Evolutionary conservation across 352 stramenopile species (phyloP).

Genomic region (Pythium dissimile): DNA sequence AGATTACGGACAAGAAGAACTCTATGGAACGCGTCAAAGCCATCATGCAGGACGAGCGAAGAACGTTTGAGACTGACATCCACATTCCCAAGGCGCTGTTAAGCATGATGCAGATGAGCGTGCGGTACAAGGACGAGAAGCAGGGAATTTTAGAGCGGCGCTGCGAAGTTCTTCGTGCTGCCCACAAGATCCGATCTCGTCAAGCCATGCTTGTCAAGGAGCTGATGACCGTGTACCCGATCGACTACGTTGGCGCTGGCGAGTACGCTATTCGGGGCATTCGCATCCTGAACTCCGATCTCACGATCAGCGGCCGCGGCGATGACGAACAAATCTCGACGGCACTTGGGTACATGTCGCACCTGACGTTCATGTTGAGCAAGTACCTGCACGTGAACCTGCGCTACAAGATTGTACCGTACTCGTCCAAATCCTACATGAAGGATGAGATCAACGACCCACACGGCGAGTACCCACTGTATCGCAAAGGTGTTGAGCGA

Average conservation of each 20-base stretch:
- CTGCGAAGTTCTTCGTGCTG: conserved; percentile 69
- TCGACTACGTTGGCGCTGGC: conserved; percentile 75
- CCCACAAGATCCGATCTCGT: conserved; percentile 78
- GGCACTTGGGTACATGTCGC: conserved; percentile 80
- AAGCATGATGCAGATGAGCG: conserved; percentile 77
- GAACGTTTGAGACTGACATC: conserved; percentile 77
- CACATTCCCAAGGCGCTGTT: conserved; percentile 76
- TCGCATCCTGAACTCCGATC: conserved; percentile 66
- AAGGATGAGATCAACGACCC: conserved; percentile 86
- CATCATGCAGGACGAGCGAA: conserved; percentile 72
- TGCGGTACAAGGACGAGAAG: conserved; percentile 82
- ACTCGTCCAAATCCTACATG: conserved; percentile 76
- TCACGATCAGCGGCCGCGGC: conserved; percentile 43
- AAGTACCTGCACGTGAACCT: conserved; percentile 87
- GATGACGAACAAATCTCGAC: conserved; percentile 86
- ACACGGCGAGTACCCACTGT: conserved; percentile 77
- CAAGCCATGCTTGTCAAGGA: conserved; percentile 80
- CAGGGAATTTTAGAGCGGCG: conserved; percentile 72
- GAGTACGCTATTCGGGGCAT: conserved; percentile 84
- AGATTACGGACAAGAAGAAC: conserved; percentile 56
- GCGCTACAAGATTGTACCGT: conserved; percentile 75
- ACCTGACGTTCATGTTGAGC: conserved; percentile 86
- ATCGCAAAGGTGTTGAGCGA: conserved; percentile 71
- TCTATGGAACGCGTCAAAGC: conserved; percentile 48
- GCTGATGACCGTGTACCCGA: conserved; percentile 74